Base-by-base conservation (phyloP, 1,284 basidiomycete genomes). In the Cystobasidium pallidum region DNA sequence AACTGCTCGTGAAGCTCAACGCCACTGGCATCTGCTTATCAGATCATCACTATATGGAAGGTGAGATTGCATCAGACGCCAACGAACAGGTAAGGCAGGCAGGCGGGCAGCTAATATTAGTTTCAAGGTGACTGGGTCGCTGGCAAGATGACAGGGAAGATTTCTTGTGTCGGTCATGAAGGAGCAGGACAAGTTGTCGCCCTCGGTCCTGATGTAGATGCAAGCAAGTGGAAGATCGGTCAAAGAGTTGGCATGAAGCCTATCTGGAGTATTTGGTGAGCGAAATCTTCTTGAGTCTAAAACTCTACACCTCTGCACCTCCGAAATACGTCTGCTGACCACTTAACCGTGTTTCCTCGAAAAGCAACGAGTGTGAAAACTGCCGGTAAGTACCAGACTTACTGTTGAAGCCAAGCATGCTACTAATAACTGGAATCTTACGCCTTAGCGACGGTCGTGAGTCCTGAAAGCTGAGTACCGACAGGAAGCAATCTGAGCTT, bases 1-100 rank as follows among this genome's bases (percentile, higher is more conserved):
- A 75, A 34, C 62, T 75, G n/a, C 66, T 75, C 3, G 62, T 75
- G 30, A 67, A 73, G 49, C 63, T 75, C 55, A 73, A 72, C 43
- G 19, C 26, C 13, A 73, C 74, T 1, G 74, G 74, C n/a, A 41
- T 71, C 10, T 71, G 68, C 28, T 24, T 71, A 2, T 70, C 54
- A 2, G 66, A 73, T 10, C 47, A 28, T 36, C 66, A 65, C 10
- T 41, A 49, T 34, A 67, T 72, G 73, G 49, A 64, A 51, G 62
- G 54, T 57, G 19, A 32, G 32, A n/a, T 1, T n/a, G 21, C 30
- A 8, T 15, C 10, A 39, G 58, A 6, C 24, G 26, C 17, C 41
- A 2, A 41, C 6, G 24, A 13, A 17, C n/a, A 36, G 30, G 1
- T 10, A 28, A 17, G 24, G 26, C n/a, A 34, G 52, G n/a, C n/a